Evolutionary conservation across 1,139 yeast genomes (phyloP).

Genomic region (Pneumocystis carinii): DNA sequence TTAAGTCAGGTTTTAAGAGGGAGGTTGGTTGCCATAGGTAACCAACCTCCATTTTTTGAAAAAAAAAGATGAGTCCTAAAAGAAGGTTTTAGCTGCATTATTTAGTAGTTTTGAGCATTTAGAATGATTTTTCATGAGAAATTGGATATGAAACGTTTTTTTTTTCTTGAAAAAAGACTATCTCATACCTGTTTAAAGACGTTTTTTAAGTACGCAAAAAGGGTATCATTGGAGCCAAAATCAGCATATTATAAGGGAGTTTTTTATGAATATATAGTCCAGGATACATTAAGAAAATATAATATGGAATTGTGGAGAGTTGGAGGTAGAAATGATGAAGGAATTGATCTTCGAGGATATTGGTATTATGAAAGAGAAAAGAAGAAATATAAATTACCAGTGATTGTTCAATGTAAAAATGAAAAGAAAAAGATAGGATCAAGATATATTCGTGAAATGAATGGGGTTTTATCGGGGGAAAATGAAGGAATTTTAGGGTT

Average conservation of each 20-base stretch:
- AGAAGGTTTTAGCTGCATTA: background rate
- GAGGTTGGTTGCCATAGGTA: too few species aligned
- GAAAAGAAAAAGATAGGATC: slow-evolving; percentile 12
- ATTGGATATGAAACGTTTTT: background rate
- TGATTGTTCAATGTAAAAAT: slow-evolving; percentile 17
- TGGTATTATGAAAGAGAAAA: slow-evolving; percentile 4
- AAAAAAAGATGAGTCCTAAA: background rate
- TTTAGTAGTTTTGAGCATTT: background rate
- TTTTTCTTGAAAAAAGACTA: background rate
- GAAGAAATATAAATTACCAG: background rate
- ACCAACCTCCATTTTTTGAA: background rate
- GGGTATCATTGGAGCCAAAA: background rate
- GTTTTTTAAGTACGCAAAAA: background rate
- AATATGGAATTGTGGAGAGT: slow-evolving; percentile 12
- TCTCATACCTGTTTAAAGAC: background rate
- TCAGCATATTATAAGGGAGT: slow-evolving; percentile 13
- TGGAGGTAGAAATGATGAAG: slow-evolving; percentile 17
- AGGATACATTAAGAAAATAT: slow-evolving; percentile 9
- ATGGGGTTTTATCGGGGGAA: slow-evolving; percentile 12
- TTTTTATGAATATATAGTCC: slow-evolving; percentile 15
- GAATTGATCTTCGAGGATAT: slow-evolving; percentile 17
- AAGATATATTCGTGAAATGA: slow-evolving; percentile 15
- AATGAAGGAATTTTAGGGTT: slow-evolving; percentile 12
- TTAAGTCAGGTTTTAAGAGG: too few species aligned
- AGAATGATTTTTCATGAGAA: background rate